Evolutionary conservation across 2,329 filamentous ascomycete genomes (phyloP), one percentile per base, ranked within the genome.

Genomic region (Aspergillus sp.): DNA sequence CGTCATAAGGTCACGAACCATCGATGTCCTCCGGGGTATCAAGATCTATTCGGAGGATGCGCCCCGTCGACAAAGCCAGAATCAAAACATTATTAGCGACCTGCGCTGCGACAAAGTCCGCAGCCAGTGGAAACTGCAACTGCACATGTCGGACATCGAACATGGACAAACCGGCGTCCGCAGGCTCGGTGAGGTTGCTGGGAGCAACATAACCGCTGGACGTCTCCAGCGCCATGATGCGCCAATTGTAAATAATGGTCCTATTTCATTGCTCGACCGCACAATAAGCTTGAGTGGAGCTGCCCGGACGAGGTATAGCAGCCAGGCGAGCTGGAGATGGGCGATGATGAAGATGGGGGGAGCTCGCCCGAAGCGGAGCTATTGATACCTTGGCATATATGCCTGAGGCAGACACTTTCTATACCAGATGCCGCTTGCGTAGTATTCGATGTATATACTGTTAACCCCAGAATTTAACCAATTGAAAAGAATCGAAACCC

Each of bases 21-120:
- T 99, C 95, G 71, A 99, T 97, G 76, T 99, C 95, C 72, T 93
- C 91, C 5, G 95, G 90, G 71, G 89, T 91, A 76, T 97, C 92
- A 54, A 98, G 81, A 75, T 98, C 95, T 75, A 99, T 99, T 62
- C 95, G 88, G 61, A 99, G 81, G 65, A 99, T 95, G 68, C 94
- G 89, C 54, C 92, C 92, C 60, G 94, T 97, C 5, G 92, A 94
- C 39, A 99, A 84, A 42, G 95, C 95, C 54, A 99, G 83, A 21
- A 98, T 88, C 59, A 99, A 85, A 63, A 98, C 93, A 81, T 99
- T 97, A 78, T 99, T 98, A 65, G 94, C 93, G 58, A 98, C 94
- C 77, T 97, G 93, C 42, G 93, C 93, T 17, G 95, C 93, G 51
- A 96, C 95, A 73, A 99, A 98, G 77, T 97, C 91, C 66, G 94